These are phyloP conservation scores for Punica granatum DNA, from an alignment of 345 rosid genomes.

Conservation along the genomic window DNA sequence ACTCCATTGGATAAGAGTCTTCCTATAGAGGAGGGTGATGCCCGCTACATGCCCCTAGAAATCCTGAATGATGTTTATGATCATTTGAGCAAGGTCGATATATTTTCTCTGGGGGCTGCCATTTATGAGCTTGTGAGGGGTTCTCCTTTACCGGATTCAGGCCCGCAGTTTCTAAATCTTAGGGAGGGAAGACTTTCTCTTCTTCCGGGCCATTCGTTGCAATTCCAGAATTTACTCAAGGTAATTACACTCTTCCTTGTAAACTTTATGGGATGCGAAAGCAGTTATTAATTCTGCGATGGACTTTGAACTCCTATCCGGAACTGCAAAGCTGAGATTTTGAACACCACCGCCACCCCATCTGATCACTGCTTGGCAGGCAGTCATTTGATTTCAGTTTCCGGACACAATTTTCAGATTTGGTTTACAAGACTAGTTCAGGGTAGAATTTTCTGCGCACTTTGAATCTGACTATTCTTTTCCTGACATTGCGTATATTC, in stretches of 20 bases:
- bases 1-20: conserved; percentile 74
- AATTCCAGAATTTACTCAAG: conserved; percentile 83
- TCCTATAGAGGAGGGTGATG: conserved; percentile 96
- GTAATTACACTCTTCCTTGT: conserved; percentile 18
- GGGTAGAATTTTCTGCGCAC: neutral
- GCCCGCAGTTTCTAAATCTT: conserved; percentile 55
- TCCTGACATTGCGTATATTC: too few relatives aligned
- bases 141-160: conserved; percentile 66
- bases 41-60: conserved; percentile 98
- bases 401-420: neutral
- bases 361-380: neutral
- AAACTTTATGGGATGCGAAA: neutral
- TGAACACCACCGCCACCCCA: neutral
- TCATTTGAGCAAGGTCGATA: conserved; percentile 86
- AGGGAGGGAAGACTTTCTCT: conserved; percentile 85
- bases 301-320: neutral
- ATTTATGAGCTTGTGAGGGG: conserved; percentile 78
- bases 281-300: neutral
- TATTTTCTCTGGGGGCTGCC: conserved; percentile 81
- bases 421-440: neutral
- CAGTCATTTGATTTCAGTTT: neutral
- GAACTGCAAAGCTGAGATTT: neutral
- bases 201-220: conserved; percentile 83
- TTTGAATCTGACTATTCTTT: conserved; percentile 1
- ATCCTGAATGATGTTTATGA: conserved; percentile 79